A percentile compares a stretch with the other conserved stretches of the same genome.
phyloP scores from a whole-genome alignment of 371 early-diverging fungal species.

The Phascolomyces articulosus region DNA sequence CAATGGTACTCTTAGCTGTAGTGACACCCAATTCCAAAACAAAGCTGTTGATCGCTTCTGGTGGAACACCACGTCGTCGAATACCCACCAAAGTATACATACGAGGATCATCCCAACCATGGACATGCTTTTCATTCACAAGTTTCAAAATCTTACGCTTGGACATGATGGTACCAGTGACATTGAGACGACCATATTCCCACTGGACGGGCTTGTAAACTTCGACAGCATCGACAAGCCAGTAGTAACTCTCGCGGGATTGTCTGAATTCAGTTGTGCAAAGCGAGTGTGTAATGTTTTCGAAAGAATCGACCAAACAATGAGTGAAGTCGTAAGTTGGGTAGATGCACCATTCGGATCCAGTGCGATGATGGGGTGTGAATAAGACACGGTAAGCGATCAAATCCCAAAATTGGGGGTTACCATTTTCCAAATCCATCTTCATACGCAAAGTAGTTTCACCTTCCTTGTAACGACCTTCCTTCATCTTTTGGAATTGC shows the following conservation, averaged over 20 bases:
- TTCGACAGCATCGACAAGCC: slow-evolving; percentile 98
- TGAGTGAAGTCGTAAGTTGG: slow-evolving; percentile 99
- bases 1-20: slow-evolving; percentile 85
- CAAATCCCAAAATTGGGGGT: slow-evolving; percentile 99
- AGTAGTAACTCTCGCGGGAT: slow-evolving; percentile 98
- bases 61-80: slow-evolving; percentile 98
- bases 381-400: slow-evolving; percentile 97
- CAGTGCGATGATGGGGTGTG: slow-evolving; percentile 93
- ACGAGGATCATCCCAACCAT: slow-evolving; percentile 99
- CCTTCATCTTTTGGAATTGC: slow-evolving; percentile 98
- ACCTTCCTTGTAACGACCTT: slow-evolving; percentile 94
- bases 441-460: slow-evolving; percentile 98
- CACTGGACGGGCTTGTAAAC: slow-evolving; percentile 99
- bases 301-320: slow-evolving; percentile 99
- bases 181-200: slow-evolving; percentile 98
- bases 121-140: slow-evolving; percentile 79
- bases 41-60: slow-evolving; percentile 99
- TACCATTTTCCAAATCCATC: slow-evolving; percentile 96
- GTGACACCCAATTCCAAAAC: slow-evolving; percentile 95
- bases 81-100: slow-evolving; percentile 97
- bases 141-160: slow-evolving; percentile 98
- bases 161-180: slow-evolving; percentile 96
- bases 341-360: slow-evolving; percentile 95
- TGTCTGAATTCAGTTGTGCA: slow-evolving; percentile 98
- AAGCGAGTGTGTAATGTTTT: slow-evolving; percentile 99